Evolutionary conservation across 2,329 filamentous ascomycete species (phyloP), one percentile per base, ranked within the genome.

Genomic region (Ceratocystis huliohia): DNA sequence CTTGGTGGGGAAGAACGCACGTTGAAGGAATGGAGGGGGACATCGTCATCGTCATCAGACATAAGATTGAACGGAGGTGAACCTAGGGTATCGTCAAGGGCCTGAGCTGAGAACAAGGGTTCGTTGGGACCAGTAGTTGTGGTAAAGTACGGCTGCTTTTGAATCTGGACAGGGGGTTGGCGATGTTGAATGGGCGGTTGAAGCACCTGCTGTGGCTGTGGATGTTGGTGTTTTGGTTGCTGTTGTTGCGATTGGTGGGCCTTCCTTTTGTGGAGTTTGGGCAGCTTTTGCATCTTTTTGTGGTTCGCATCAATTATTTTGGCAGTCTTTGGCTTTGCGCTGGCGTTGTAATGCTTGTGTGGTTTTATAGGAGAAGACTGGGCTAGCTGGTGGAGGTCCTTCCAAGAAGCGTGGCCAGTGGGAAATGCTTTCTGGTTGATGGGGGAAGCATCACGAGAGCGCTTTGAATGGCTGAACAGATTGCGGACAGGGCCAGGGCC

Each of bases 311-410:
- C 25, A 8, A 46, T 13, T 13, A 37, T 63, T 25, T 65, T 63
- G 2, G 8, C 30, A 5, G 62, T 6, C 44, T 53, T 2, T 28
- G 22, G 33, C 44, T 64, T 44, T 15, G 62, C 13, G 25, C 50
- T 46, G 20, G 63, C 25, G 33, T 67, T 57, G 48, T 67, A 64
- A 15, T 65, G 57, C 28, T 67, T 67, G 46, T 41, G 57, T 70
- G 86, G 83, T 76, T 93, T 89, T 72, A 90, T 86, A 28, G 93
- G 93, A 3, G 92, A 96, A 3, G 91, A 96, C 74, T 95, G 87
- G 20, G 90, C 84, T 67, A 96, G 79, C 72, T 87, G 85, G 73
- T 91, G 86, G 67, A 81, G 82, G 72, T 84, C 85, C 76, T 89
- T 94, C 90, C 90, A 96, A 0, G 86, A 82, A 20, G 80, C 76